Percentiles rank a stretch among this genome's conserved stretches.
Conservation (phyloP, 495 filamentous ascomycete genomes). For the Filosporella fistucella region DNA sequence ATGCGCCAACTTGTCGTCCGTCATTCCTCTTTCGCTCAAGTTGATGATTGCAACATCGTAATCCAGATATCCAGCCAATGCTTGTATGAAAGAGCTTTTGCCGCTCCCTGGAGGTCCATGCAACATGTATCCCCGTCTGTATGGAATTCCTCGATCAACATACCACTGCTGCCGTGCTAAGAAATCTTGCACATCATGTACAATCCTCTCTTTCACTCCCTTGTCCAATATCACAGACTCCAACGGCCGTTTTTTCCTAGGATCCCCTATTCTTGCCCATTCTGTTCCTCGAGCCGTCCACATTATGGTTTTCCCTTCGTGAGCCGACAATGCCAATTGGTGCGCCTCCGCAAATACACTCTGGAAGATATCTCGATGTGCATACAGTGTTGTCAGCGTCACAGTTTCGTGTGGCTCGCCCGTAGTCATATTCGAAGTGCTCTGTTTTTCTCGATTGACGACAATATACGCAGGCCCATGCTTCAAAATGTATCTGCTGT, state of each 20-base stretch:
- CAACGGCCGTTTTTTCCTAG: constrained; percentile 80
- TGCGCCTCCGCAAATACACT: constrained; percentile 84
- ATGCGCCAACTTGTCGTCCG: constrained; percentile 85
- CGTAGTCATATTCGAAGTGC: constrained; percentile 61
- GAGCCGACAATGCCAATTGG: constrained; percentile 63
- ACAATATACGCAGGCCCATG: constrained; percentile 82
- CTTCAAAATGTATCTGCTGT: constrained; percentile 79
- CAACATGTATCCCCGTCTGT: constrained; percentile 87
- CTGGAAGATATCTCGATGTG: constrained; percentile 79
- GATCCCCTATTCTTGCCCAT: constrained; percentile 84
- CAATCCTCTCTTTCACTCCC: constrained; percentile 81
- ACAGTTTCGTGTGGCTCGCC: constrained; percentile 93
- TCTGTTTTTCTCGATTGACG: constrained; percentile 79
- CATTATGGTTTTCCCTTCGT: constrained; percentile 92
- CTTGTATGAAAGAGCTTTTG: constrained; percentile 95
- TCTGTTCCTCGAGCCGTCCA: constrained; percentile 76
- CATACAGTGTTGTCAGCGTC: constrained; percentile 86
- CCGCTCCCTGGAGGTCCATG: constrained; percentile 93
- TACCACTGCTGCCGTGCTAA: constrained; percentile 80
- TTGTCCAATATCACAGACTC: constrained; percentile 83
- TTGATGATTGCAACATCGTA: constrained; percentile 95
- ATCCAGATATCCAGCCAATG: constrained; percentile 84
- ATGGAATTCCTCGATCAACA: constrained; percentile 89
- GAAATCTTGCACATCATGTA: constrained; percentile 83
- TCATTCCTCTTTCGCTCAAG: constrained; percentile 86